Percentiles rank a stretch among this genome's conserved stretches.
Conservation (phyloP, 805 yeast species). For the Saccharomycopsis fermentans region DNA sequence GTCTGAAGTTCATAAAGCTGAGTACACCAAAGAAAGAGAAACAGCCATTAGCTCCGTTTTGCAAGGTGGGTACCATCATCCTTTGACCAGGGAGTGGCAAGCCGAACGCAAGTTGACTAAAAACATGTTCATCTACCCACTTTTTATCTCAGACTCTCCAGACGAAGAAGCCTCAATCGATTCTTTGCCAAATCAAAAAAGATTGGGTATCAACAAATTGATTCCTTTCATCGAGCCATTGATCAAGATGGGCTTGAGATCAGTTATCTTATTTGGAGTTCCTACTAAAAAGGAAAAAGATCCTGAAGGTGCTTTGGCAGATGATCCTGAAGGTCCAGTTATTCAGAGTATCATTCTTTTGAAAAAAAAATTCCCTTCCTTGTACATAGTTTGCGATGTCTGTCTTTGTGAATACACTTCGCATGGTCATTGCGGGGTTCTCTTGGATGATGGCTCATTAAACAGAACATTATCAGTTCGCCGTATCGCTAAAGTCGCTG, state of each 20-base stretch:
- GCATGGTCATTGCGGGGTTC: constrained; percentile 96
- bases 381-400: constrained; percentile 87
- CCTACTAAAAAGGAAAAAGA: constrained; percentile 72
- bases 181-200: constrained; percentile 77
- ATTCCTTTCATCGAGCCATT: constrained; percentile 60
- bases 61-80: constrained; percentile 93
- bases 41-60: constrained; percentile 65
- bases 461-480: constrained; percentile 65
- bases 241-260: constrained; percentile 68
- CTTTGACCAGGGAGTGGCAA: constrained; percentile 87
- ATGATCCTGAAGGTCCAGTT: constrained; percentile 94
- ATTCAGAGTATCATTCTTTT: constrained; percentile 65
- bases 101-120: constrained; percentile 72
- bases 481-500: constrained; percentile 90
- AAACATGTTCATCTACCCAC: constrained; percentile 85
- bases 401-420: constrained; percentile 94
- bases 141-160: constrained; percentile 70
- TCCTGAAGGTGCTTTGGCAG: constrained; percentile 77
- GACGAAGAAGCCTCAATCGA: constrained; percentile 71
- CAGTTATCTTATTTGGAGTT: constrained; percentile 91
- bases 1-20: constrained; percentile 48
- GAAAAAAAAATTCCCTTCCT: constrained; percentile 58
- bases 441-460: constrained; percentile 78
- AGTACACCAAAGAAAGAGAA: constrained; percentile 47
- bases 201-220: constrained; percentile 76